Percentiles rank a stretch among this genome's conserved stretches.
Conservation (phyloP, 2,329 filamentous ascomycete genomes). For the Penicillium verrucosum region DNA sequence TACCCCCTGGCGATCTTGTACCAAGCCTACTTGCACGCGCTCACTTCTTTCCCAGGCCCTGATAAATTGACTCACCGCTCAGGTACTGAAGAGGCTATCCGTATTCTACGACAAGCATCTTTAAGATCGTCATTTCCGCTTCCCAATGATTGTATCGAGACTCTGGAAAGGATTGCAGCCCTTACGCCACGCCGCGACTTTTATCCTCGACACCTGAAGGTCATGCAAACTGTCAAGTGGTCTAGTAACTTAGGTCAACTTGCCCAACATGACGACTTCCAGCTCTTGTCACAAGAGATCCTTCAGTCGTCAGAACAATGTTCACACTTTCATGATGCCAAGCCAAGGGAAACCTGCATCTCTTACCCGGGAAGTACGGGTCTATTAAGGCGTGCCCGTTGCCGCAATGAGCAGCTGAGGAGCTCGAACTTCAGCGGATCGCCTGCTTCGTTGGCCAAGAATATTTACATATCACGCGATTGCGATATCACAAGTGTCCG, state of each 20-base stretch:
- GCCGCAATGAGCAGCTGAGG: neutral
- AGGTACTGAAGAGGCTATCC: neutral
- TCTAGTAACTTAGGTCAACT: neutral
- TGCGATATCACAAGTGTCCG: neutral
- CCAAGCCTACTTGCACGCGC: neutral
- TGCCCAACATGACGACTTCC: neutral
- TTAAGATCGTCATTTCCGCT: neutral
- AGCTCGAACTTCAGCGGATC: neutral
- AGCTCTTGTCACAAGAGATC: neutral
- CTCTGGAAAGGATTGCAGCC: neutral
- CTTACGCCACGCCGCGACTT: neutral
- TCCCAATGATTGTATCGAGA: neutral
- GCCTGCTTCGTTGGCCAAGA: neutral
- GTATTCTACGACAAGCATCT: neutral
- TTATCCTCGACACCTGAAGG: neutral
- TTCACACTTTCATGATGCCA: neutral
- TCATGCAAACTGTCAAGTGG: neutral
- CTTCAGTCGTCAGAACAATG: neutral
- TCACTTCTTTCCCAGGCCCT: neutral
- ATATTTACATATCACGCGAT: neutral
- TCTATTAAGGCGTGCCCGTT: neutral
- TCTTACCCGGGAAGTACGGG: neutral
- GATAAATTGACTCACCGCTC: neutral
- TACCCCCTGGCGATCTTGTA: neutral
- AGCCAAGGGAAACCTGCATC: neutral